These are phyloP conservation scores for Xerocomus minutiporus DNA, from an alignment of 1,284 basidiomycete genomes.

Conservation along the genomic window DNA sequence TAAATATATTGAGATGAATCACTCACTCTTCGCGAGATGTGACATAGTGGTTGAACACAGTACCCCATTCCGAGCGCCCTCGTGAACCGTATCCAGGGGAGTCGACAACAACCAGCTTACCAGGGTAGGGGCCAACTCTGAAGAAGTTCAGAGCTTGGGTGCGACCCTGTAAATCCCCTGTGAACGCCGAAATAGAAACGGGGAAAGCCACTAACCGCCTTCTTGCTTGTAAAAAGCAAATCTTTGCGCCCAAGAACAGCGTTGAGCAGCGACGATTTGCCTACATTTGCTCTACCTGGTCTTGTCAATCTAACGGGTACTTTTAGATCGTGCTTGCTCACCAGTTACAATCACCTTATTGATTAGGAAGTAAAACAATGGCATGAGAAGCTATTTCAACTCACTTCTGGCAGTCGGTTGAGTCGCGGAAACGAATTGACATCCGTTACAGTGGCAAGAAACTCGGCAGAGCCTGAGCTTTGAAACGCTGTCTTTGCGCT, in stretches of 20 bases:
- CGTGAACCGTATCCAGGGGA: constrained; percentile 74
- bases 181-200: not conserved
- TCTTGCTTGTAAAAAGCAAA: constrained; percentile 60
- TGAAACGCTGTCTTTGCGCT: constrained; percentile 30
- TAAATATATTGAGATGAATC: not conserved
- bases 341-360: constrained; percentile 51
- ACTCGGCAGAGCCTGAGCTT: constrained; percentile 39
- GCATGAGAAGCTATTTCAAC: not conserved
- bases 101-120: constrained; percentile 64
- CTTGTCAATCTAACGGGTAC: not conserved
- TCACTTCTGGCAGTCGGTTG: constrained; percentile 50
- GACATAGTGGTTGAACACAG: constrained; percentile 61
- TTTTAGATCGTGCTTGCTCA: constrained; percentile 20
- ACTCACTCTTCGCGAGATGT: constrained; percentile 55
- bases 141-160: constrained; percentile 70
- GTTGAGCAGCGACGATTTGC: constrained; percentile 71
- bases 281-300: constrained; percentile 59
- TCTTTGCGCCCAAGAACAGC: constrained; percentile 55
- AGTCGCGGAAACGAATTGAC: constrained; percentile 40
- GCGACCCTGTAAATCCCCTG: constrained; percentile 46
- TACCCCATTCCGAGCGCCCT: constrained; percentile 69
- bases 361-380: constrained; percentile 1
- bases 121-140: constrained; percentile 51
- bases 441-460: constrained; percentile 42
- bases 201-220: constrained; percentile 47